phyloP scores from a whole-genome alignment of 2,329 filamentous ascomycete species.

The Beauveria sp. region DNA sequence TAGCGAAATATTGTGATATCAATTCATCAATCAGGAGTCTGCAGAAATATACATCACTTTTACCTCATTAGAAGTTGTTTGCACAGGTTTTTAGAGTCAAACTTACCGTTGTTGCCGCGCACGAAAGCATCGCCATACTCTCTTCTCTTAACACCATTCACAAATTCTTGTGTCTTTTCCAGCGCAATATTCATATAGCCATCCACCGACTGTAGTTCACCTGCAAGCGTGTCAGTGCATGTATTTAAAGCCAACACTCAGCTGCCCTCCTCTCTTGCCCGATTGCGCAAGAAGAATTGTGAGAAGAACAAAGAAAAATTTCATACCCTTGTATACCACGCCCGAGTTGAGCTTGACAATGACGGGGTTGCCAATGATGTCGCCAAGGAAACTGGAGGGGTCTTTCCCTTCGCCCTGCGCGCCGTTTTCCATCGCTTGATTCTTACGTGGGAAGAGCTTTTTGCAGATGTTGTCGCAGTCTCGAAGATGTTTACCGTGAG shows the following conservation, averaged over 20 bases:
- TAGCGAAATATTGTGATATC: background rate
- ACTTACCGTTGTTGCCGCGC: slow-evolving; percentile 84
- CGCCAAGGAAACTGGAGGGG: slow-evolving; percentile 84
- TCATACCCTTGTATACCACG: slow-evolving; percentile 85
- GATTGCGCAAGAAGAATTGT: too few relatives aligned
- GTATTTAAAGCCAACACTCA: background rate
- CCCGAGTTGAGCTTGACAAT: slow-evolving; percentile 98
- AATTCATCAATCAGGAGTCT: slow-evolving; percentile 32
- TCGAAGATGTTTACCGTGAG: too few relatives aligned
- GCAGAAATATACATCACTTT: slow-evolving; percentile 65
- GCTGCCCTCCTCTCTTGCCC: background rate
- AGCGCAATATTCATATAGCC: slow-evolving; percentile 99
- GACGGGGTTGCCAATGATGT: slow-evolving; percentile 90
- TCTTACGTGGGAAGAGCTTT: background rate
- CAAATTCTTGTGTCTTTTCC: slow-evolving; percentile 88
- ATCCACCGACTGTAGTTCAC: slow-evolving; percentile 92
- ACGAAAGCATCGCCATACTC: slow-evolving; percentile 94
- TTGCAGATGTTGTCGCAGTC: background rate
- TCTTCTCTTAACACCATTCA: slow-evolving; percentile 74
- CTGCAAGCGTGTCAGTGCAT: slow-evolving; percentile 37
- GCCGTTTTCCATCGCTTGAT: slow-evolving; percentile 63
- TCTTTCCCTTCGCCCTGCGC: slow-evolving; percentile 73
- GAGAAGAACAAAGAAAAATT: background rate
- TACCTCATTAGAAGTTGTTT: background rate
- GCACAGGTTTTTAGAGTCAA: background rate